phyloP scores from a whole-genome alignment of 2,329 filamentous ascomycete genomes.

The Alternaria alternata region DNA sequence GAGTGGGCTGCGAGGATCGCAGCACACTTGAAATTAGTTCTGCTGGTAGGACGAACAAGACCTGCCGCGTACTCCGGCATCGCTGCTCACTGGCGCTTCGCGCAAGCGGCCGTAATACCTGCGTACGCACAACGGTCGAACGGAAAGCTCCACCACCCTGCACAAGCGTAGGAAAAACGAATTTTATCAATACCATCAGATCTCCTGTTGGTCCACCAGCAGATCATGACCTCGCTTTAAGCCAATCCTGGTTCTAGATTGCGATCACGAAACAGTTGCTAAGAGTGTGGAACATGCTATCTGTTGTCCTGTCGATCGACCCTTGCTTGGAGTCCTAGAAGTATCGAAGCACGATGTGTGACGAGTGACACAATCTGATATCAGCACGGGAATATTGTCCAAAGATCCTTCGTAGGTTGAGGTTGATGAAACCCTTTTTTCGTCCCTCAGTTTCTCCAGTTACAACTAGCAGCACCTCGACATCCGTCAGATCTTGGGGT shows the following conservation, averaged over 20 bases:
- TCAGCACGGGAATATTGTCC: not conserved
- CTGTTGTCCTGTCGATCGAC: not conserved
- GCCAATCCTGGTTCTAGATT: not conserved
- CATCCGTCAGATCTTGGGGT: not conserved
- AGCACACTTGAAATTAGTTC: conserved; percentile 10
- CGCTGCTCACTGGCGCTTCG: conserved; percentile 1
- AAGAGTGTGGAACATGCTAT: not conserved
- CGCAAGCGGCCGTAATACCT: not conserved
- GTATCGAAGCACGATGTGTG: not conserved
- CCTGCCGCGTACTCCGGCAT: not conserved
- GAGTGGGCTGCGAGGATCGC: conserved; percentile 18
- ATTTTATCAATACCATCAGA: not conserved
- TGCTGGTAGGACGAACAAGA: conserved; percentile 2
- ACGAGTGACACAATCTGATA: not conserved
- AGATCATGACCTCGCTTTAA: not conserved
- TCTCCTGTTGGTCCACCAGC: not conserved
- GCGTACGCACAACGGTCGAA: not conserved
- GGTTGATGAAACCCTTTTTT: not conserved
- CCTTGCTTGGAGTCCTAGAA: not conserved
- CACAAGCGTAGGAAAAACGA: not conserved
- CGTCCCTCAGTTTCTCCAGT: not conserved
- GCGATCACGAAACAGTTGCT: not conserved
- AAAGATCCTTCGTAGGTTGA: not conserved
- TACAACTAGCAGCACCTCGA: not conserved
- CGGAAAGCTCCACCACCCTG: not conserved